Evolutionary conservation across 352 stramenopile genomes (phyloP), one percentile per base, ranked within the genome.

Genomic region (Phytophthora fragariae): DNA sequence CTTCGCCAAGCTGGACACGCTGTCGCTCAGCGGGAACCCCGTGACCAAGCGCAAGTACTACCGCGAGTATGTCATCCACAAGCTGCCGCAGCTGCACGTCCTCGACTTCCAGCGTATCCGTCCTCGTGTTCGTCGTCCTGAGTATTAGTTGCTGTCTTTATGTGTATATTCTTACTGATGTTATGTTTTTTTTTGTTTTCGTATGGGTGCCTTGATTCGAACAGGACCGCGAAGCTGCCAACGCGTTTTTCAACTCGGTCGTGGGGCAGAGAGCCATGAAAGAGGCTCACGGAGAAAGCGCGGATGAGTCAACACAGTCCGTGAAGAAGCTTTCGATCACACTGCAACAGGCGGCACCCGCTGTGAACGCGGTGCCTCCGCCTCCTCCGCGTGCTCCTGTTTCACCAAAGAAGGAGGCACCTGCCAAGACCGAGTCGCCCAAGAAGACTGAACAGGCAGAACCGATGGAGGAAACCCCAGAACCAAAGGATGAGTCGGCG

Each of bases 21-120:
- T 96, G 21, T 92, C 82, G 64, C 79, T 98, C 17, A 70, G 88
- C 24, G 92, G 92, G 35, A 98, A 98, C 76, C 93, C 94, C 6
- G 91, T 98, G 41, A 84, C 82, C n/a, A 93, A 94, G 66, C 83
- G 84, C 74, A 88, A 91, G 73, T 95, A 97, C 80, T 98, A 98
- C 78, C 89, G 95, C 17, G 82, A 97, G 65, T 98, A 98, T 72
- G 90, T 97, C 35, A 96, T 98, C 59, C 79, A 98, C 81, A 94
- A 86, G 62, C 79, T 98, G 37, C 91, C 91, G n/a, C 81, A 94
- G 62, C 78, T 97, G 61, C 89, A 82, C 33, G 86, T 97, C 41
- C 83, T 98, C 53, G 92, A 98, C 71, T 96, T 93, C 68, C 80
- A 91, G 64, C 92, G 91, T 46, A 92, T 97, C 71, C 84, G 84